Evolutionary conservation across 441 rosid species (phyloP), one percentile per base, ranked within the genome.

Genomic region (Adansonia rubrostipa): DNA sequence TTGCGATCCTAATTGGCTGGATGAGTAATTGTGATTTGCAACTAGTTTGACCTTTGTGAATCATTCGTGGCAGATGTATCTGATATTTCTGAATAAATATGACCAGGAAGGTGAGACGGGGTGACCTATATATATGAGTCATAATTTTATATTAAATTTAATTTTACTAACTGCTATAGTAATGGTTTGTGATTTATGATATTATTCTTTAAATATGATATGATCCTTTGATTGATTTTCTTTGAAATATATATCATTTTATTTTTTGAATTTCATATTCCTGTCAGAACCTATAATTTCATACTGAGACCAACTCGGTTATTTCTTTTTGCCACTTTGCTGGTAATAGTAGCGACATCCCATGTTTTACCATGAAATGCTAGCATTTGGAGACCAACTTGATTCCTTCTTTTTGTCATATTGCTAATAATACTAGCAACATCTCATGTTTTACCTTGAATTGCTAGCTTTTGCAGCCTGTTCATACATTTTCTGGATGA

Each of bases 401-500:
- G n/a, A 5, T 74, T 22, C 53, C 72, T 28, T 61, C 50, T 42
- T 75, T 44, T 69, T 51, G 11, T 14, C 10, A 1, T 6, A 63
- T 72, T 63, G 65, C 77, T 63, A 20, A 10, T 53, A 40, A 42
- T 71, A 17, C 71, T 50, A 5, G 24, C 3, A 24, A 24, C 42
- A 42, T 5, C 69, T 19, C 42, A n/a, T 51, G n/a, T 19, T 42
- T 69, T 28, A 72, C 70, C 56, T 15, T 15, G 13, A 65, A 65
- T 40, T 65, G 48, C 3, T 65, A n/a, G 24, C 63, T 13, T 20
- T 73, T 54, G 15, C 50, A 17, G 50, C 28, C 15, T 73, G 53
- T 54, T 73, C n/a, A 36, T 57, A 22, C 74, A 2, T 62, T 44
- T 4, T 33, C n/a, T 73, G 80, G 66, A 72, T 76, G 64, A 54